Percentiles rank a stretch among this genome's conserved stretches.
Conservation (phyloP, 2,329 filamentous ascomycete genomes). For the Aspergillus felis region DNA sequence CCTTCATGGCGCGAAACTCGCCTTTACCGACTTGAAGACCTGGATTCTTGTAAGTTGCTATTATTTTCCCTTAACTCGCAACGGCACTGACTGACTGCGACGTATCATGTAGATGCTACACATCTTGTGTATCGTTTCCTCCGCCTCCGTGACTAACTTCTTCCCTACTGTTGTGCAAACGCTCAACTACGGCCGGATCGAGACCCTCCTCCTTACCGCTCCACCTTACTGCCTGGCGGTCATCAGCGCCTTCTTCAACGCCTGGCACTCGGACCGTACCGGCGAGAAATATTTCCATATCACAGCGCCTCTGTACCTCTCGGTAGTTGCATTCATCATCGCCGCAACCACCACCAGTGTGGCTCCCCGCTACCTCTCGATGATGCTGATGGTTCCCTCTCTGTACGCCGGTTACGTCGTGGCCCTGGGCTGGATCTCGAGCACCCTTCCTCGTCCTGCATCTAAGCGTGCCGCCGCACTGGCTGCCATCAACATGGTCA, state of each 20-base stretch:
- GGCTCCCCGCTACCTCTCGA: conserved; percentile 63
- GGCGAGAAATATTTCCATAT: conserved; percentile 70
- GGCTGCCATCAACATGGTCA: conserved; percentile 71
- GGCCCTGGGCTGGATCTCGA: conserved; percentile 69
- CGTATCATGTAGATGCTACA: conserved; percentile 44
- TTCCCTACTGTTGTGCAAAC: conserved; percentile 68
- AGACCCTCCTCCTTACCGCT: conserved; percentile 60
- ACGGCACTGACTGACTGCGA: neutral
- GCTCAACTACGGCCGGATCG: conserved; percentile 58
- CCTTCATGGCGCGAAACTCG: conserved; percentile 51
- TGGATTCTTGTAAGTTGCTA: conserved; percentile 50
- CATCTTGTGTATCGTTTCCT: conserved; percentile 56
- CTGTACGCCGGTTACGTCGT: conserved; percentile 66
- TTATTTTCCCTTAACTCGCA: neutral
- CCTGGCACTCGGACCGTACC: conserved; percentile 67
- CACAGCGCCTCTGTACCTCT: conserved; percentile 57
- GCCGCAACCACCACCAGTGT: conserved; percentile 59
- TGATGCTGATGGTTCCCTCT: conserved; percentile 67
- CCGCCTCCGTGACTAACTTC: conserved; percentile 63
- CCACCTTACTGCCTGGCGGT: conserved; percentile 62
- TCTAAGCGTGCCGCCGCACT: conserved; percentile 70
- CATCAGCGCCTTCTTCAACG: conserved; percentile 60
- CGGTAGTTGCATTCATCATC: conserved; percentile 63
- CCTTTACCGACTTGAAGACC: conserved; percentile 57
- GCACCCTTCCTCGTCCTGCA: conserved; percentile 69